These are phyloP conservation scores for Agrocybe pediades DNA, from an alignment of 768 basidiomycete genomes.

Conservation along the genomic window DNA sequence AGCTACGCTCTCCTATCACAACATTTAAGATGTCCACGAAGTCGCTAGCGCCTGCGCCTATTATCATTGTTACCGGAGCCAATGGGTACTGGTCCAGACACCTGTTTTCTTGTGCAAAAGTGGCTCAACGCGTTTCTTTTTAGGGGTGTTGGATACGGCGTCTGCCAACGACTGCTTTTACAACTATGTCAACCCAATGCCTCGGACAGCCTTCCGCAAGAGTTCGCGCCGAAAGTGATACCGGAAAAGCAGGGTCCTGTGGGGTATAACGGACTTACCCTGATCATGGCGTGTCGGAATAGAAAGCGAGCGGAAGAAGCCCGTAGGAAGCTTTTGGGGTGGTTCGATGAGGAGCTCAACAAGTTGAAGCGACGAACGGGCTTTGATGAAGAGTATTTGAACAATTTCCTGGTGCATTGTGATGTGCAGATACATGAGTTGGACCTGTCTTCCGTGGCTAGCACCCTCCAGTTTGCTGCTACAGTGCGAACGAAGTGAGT, in stretches of 20 bases:
- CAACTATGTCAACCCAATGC: conserved; percentile 59
- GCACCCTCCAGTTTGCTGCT: conserved; percentile 63
- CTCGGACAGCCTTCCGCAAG: conserved; percentile 52
- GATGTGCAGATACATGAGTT: conserved; percentile 61
- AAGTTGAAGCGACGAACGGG: conserved; percentile 30
- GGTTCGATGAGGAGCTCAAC: conserved; percentile 57
- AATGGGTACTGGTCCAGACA: conserved; percentile 53
- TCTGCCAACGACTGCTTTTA: conserved; percentile 75
- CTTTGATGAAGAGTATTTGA: conserved; percentile 53
- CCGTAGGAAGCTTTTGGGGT: conserved; percentile 47
- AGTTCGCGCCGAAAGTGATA: conserved; percentile 32
- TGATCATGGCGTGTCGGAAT: conserved; percentile 83
- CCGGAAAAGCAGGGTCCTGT: conserved; percentile 15
- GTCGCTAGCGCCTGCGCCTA: conserved; percentile 31
- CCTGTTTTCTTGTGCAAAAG: not conserved
- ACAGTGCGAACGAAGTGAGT: conserved; percentile 56
- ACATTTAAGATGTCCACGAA: conserved; percentile 10
- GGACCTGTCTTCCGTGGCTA: conserved; percentile 63
- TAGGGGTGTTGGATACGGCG: conserved; percentile 84
- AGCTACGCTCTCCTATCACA: not conserved
- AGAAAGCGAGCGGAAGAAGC: conserved; percentile 64
- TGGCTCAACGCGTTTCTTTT: not conserved
- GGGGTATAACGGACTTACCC: conserved; percentile 57
- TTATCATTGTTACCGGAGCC: conserved; percentile 71
- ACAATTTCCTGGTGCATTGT: conserved; percentile 58